Evolutionary conservation across 192 early-diverging fungal genomes (phyloP), one percentile per base, ranked within the genome.

Genomic region (Coemansia sp.): DNA sequence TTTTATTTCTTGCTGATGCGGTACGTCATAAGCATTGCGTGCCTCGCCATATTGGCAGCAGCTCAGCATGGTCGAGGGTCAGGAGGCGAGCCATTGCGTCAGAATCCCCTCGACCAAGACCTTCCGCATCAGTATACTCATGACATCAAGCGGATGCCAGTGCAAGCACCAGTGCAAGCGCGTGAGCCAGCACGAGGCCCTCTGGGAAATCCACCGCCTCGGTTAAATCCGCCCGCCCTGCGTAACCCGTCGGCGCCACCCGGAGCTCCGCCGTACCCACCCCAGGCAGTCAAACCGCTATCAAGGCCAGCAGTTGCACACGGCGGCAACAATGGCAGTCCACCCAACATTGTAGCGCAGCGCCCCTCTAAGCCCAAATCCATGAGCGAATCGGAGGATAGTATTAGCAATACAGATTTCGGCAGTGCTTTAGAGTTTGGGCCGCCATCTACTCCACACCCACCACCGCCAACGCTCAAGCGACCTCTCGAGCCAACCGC

Each of bases 1-100:
- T 55, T 29, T 8, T 55, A 31, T 12, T n/a, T n/a, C n/a, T 55
- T 12, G 53, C 27, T 15, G 27, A 55, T 55, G 53, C 53, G 53
- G 53, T 55, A 55, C 24, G 53, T 15, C 24, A 55, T 55, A 31
- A 15, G 53, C 27, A 52, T 70, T 16, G 60, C 46, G 13, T 36
- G 34, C 36, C 20, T 70, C 46, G 46, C 60, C 33, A 47, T 49
- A 18, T 36, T 63, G 27, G 58, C 49, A 49, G 47, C 60, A 15
- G 60, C 60, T 24, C 68, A 70, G 27, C 53, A 33, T 41, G 12
- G 24, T n/a, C 22, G 27, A 16, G 41, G 13, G 1, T 5, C 55
- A 20, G 67, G 33, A 34, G 20, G 49, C 27, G 53, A 55, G 53
- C 53, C 53, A 55, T 55, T 55, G 24, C 27, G 31, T 15, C 53